Evolutionary conservation across 768 basidiomycete species (phyloP), one percentile per base, ranked within the genome.

Genomic region (Amanita thiersii): DNA sequence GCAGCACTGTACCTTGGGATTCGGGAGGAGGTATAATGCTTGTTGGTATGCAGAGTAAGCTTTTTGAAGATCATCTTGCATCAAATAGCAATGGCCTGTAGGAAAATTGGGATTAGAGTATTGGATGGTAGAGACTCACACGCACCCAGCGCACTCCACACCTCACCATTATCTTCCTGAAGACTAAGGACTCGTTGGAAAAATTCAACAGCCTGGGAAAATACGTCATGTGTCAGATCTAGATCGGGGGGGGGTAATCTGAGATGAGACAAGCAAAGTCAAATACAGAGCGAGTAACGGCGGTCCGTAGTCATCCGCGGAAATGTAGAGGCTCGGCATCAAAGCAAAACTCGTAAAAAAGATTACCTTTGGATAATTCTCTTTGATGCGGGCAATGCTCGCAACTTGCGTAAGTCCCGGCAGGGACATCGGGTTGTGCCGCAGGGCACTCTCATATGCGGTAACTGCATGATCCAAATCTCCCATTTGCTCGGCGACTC

Each of bases 61-160:
- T 68, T 94, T 96, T 67, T 94, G 92, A 34, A 99, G 77, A 66
- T 98, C 92, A 58, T 98, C 96, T 58, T 96, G 93, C 94, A 96
- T 98, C 46, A 99, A 80, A 62, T 94, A 92, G 62, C 94, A 98
- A 54, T 98, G 92, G 23, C 93, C 90, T 87, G 15, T 25, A 26
- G 17, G n/a, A 53, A 19, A 54, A 42, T 36, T 48, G 37, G 41
- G 38, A 47, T 35, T 55, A 43, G 47, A 48, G 44, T 31, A 20
- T 33, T 10, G 23, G 40, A 30, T 30, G 40, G 24, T 31, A 47
- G 46, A 43, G 38, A 47, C 21, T 55, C 54, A 49, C 39, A 70
- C 54, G 49, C 60, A 82, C 90, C 92, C 45, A 99, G 75, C 0
- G 93, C 91, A 54, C 89, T 91, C 94, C 94, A 98, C 44, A 96